These are phyloP conservation scores for Incumbomyces delicatus DNA, from an alignment of 2,329 filamentous ascomycete genomes.

Conservation along the genomic window DNA sequence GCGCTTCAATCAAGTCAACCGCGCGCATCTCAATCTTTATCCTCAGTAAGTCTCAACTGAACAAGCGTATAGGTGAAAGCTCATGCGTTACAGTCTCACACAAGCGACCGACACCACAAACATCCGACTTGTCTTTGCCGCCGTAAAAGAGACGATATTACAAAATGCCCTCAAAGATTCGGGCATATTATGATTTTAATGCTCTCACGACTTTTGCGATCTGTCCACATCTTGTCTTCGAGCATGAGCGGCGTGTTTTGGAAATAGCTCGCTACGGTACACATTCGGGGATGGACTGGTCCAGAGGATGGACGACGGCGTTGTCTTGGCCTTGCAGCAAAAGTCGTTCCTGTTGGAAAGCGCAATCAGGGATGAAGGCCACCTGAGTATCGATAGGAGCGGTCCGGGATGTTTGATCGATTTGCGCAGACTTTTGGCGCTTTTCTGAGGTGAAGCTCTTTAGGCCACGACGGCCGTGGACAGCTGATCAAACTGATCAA, in stretches of 20 bases:
- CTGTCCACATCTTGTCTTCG: conserved; percentile 3
- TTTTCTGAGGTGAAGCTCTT: too few species aligned
- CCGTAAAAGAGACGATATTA: conserved; percentile 96
- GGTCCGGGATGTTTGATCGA: too few species aligned
- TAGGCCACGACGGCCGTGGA: too few species aligned
- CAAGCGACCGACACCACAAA: conserved; percentile 99
- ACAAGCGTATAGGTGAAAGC: not conserved
- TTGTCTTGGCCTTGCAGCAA: too few species aligned
- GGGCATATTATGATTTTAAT: conserved; percentile 63
- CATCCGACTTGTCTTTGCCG: conserved; percentile 92
- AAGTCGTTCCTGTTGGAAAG: too few species aligned
- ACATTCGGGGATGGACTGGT: not conserved
- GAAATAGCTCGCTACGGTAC: not conserved
- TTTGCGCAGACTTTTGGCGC: too few species aligned
- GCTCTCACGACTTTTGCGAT: conserved; percentile 2
- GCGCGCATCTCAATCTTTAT: conserved; percentile 90
- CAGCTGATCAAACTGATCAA: too few species aligned
- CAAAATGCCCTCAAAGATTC: conserved; percentile 98
- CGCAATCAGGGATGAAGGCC: too few species aligned
- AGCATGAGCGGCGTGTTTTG: conserved; percentile 1
- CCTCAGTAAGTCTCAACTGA: conserved; percentile 66
- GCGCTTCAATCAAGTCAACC: conserved; percentile 98
- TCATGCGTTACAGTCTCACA: conserved; percentile 58
- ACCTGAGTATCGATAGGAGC: too few species aligned
- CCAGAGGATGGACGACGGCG: too few species aligned